A percentile compares a stretch with the other conserved stretches of the same genome.
phyloP scores from a whole-genome alignment of 495 filamentous ascomycete species.

The Penicillium dipodomyicola region DNA sequence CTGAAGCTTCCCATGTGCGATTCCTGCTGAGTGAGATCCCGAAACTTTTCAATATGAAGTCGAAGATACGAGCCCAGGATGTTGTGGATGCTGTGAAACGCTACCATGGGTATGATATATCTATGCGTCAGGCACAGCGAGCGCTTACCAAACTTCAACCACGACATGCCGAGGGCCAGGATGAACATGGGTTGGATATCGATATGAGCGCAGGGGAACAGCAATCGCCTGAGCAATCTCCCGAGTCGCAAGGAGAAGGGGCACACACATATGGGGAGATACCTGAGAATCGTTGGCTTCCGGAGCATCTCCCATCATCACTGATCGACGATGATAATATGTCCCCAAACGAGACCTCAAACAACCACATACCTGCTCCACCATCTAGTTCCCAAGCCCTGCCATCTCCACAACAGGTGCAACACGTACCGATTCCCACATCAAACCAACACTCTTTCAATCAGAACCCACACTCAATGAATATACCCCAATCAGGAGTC shows the following conservation, averaged over 20 bases:
- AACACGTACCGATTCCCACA: conserved; percentile 23
- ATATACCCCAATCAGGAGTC: conserved; percentile 25
- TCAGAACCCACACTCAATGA: conserved; percentile 22
- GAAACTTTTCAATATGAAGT: conserved; percentile 47
- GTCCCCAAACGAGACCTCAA: conserved; percentile 24
- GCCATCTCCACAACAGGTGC: conserved; percentile 22
- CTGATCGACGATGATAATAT: conserved; percentile 34
- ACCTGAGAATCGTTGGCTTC: conserved; percentile 38
- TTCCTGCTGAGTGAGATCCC: conserved; percentile 47
- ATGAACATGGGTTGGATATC: conserved; percentile 20
- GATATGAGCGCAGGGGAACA: conserved; percentile 25
- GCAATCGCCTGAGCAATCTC: conserved; percentile 24
- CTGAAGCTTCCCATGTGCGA: conserved; percentile 49
- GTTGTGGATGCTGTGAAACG: conserved; percentile 47
- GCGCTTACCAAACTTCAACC: conserved; percentile 44
- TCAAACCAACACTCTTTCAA: conserved; percentile 24
- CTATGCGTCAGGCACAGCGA: conserved; percentile 46
- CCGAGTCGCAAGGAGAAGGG: conserved; percentile 22
- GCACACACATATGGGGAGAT: conserved; percentile 28
- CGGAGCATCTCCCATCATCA: conserved; percentile 29
- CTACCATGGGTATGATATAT: conserved; percentile 49
- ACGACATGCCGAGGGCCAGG: conserved; percentile 25
- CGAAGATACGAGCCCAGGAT: conserved; percentile 40
- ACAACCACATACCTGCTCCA: conserved; percentile 20
- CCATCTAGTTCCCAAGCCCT: conserved; percentile 29